A percentile compares a stretch with the other conserved stretches of the same genome.
These are phyloP conservation scores for Ogataea populi-albae DNA, from an alignment of 805 yeast genomes.

Conservation along the genomic window DNA sequence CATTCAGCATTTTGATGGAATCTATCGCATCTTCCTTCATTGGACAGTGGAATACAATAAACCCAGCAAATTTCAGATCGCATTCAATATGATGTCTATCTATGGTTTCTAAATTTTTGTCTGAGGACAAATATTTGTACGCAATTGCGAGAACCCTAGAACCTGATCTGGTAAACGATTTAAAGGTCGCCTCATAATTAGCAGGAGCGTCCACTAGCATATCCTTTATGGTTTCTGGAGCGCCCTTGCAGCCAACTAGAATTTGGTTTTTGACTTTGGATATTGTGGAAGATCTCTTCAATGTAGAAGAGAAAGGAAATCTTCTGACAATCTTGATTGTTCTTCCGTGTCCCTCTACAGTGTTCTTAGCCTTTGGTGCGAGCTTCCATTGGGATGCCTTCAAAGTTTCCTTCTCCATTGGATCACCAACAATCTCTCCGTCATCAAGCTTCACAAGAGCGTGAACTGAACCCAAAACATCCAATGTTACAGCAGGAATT, in stretches of 20 bases:
- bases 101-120: constrained; percentile 52
- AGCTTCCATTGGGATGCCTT: constrained; percentile 84
- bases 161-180: constrained; percentile 90
- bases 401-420: constrained; percentile 97
- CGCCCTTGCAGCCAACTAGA: constrained; percentile 91
- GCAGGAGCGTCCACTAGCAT: constrained; percentile 73
- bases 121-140: constrained; percentile 60
- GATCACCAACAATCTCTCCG: constrained; percentile 98
- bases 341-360: constrained; percentile 47
- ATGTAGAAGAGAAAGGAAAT: constrained; percentile 94
- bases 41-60: constrained; percentile 96
- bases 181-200: constrained; percentile 79
- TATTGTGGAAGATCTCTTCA: constrained; percentile 91
- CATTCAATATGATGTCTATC: constrained; percentile 77
- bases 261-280: constrained; percentile 52
- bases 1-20: constrained; percentile 87
- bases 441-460: constrained; percentile 92
- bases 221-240: constrained; percentile 89
- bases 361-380: constrained; percentile 60
- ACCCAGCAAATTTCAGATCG: constrained; percentile 79
- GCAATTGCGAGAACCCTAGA: constrained; percentile 96
- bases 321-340: constrained; percentile 75
- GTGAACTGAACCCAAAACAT: constrained; percentile 90
- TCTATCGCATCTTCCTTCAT: constrained; percentile 90
- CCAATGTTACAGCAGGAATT: constrained; percentile 66